phyloP scores from a whole-genome alignment of 228 moss, liverwort and hornwort genomes.

The Sphagnum fallax region DNA sequence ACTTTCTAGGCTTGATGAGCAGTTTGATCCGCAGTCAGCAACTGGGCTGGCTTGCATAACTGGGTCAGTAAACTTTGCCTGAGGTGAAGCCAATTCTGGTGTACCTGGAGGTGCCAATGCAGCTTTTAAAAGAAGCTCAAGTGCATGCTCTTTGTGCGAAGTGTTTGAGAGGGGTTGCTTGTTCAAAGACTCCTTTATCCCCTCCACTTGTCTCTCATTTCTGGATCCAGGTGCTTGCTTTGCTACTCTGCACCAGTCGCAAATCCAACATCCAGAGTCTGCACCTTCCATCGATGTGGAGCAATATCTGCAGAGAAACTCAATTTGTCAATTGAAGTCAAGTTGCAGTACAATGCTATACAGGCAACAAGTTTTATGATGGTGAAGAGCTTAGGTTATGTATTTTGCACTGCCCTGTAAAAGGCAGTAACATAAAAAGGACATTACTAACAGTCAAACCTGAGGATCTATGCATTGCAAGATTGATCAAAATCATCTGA shows the following conservation, averaged over 20 bases:
- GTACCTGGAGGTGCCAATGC: conserved; percentile 29
- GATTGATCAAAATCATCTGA: too few relatives aligned
- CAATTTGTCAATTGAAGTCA: too few relatives aligned
- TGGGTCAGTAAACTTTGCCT: conserved; percentile 4
- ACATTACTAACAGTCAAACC: too few relatives aligned
- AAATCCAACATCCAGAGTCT: conserved; percentile 48
- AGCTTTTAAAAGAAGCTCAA: conserved; percentile 65
- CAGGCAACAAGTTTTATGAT: too few relatives aligned
- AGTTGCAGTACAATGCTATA: too few relatives aligned
- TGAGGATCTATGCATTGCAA: too few relatives aligned
- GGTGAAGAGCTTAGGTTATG: too few relatives aligned
- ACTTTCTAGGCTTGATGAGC: conserved; percentile 52
- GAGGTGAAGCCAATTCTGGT: not conserved
- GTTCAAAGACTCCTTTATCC: too few relatives aligned
- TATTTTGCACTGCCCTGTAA: too few relatives aligned
- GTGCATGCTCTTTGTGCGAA: conserved; percentile 17
- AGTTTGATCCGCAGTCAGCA: conserved; percentile 47
- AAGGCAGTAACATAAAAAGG: too few relatives aligned
- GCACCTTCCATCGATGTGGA: conserved; percentile 55
- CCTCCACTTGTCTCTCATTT: conserved; percentile 6
- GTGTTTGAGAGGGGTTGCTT: conserved; percentile 9
- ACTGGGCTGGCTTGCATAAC: conserved; percentile 8
- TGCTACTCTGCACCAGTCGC: conserved; percentile 57
- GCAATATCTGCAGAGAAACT: conserved; percentile 45
- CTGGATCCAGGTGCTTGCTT: conserved; percentile 1